Evolutionary conservation across 2,329 filamentous ascomycete species (phyloP).

Genomic region (Stagonosporopsis chrysanthemi): DNA sequence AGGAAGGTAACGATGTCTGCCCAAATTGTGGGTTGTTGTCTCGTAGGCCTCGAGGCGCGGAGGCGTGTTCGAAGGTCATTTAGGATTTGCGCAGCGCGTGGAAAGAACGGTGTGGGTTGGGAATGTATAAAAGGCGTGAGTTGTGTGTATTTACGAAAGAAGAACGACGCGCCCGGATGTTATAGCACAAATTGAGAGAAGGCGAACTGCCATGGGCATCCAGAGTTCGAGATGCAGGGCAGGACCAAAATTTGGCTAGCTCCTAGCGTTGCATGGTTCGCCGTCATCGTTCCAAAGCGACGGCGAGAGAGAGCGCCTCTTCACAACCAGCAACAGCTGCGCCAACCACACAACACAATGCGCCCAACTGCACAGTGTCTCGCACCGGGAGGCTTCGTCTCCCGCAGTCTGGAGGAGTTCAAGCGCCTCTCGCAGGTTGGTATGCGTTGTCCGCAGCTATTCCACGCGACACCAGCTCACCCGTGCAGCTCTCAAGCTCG

Average conservation of each 20-base stretch:
- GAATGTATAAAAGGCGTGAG: conserved; percentile 4
- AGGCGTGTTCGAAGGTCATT: conserved; percentile 48
- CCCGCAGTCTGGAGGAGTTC: conserved; percentile 66
- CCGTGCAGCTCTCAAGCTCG: conserved; percentile 68
- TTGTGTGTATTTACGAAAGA: not conserved
- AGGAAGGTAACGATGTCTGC: conserved; percentile 55
- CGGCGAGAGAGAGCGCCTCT: conserved; percentile 2
- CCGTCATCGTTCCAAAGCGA: conserved; percentile 1
- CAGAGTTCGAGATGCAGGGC: conserved; percentile 1
- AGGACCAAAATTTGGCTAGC: conserved; percentile 7
- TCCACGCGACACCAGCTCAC: conserved; percentile 39
- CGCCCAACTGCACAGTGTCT: conserved; percentile 46
- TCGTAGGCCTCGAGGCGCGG: conserved; percentile 40
- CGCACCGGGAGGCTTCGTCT: conserved; percentile 63
- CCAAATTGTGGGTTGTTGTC: conserved; percentile 35
- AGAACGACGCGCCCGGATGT: not conserved
- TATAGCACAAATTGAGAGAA: not conserved
- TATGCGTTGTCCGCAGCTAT: conserved; percentile 44
- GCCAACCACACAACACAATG: conserved; percentile 36
- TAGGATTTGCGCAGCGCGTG: conserved; percentile 27
- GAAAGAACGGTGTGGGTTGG: not conserved
- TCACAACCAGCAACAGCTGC: conserved; percentile 9
- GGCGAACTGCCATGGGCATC: conserved; percentile 1
- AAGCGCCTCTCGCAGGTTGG: conserved; percentile 63
- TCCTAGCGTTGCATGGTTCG: conserved; percentile 7